Base-by-base conservation (phyloP, 2,329 filamentous ascomycete species). In the Septoria linicola region DNA sequence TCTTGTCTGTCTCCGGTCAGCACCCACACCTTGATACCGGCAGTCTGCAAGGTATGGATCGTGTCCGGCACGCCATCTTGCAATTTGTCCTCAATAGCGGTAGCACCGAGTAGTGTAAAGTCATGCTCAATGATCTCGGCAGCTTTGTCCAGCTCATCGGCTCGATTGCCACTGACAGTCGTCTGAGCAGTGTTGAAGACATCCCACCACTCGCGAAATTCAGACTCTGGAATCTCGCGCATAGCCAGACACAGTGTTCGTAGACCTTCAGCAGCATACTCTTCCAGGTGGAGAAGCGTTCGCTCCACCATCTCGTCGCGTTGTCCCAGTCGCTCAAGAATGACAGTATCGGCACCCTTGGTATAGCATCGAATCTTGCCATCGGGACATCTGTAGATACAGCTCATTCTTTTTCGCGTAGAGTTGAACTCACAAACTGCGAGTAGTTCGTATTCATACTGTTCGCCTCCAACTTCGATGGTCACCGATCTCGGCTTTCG, bases 341-440 rank as follows among this genome's bases (percentile, higher is more conserved):
- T 99, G 43, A 99, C 93, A 1, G 93, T 99, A 69, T 99, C 93
- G 39, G 93, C 93, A 63, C 93, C 93, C 73, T 99, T 99, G 73
- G 86, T 92, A 72, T 96, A 99, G 63, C 89, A 84, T 43, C 93
- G 80, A 53, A 99, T 87, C 73, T 93, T 96, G 57, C 93, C 93
- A 73, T 97, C 92, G 0, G 93, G 93, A 66, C 92, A 96, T 46
- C 95, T 84, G 75, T 95, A 96, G 60, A 99, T 95, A 17, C 92
- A 88, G 6, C 93, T 97, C 93, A 99, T 99, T 60, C 93, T 81
- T 75, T 99, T 99, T 63, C 93, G 81, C 7, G 90, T 93, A 1
- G 93, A 97, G 73, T 99, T 99, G 78, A 99, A 99, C 70, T 99
- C 93, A 69, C 92, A 96, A n/a, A 99, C 91, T 2, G 92, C 92